Evolutionary conservation across 352 stramenopile genomes (phyloP).

Genomic region (Globisporangium mamillatum): DNA sequence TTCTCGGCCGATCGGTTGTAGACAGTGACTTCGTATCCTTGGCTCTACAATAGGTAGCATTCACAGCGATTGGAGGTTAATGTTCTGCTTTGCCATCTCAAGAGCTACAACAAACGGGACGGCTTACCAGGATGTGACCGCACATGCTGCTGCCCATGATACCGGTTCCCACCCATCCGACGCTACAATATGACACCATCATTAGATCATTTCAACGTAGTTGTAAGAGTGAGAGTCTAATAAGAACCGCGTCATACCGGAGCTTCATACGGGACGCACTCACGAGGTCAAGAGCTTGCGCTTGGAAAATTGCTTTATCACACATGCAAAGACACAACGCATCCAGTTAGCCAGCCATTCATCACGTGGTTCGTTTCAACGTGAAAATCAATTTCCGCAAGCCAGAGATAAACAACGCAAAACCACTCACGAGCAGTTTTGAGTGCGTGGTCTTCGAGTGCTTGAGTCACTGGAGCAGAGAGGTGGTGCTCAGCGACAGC

Average conservation of each 20-base stretch:
- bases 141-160: slow-evolving; percentile 92
- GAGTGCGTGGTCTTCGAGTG: slow-evolving; percentile 54
- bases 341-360: background rate
- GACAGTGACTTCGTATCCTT: slow-evolving; percentile 83
- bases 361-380: background rate
- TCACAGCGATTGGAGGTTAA: background rate
- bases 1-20: slow-evolving; percentile 86
- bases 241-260: slow-evolving; percentile 26
- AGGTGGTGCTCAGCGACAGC: slow-evolving; percentile 28
- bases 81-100: background rate
- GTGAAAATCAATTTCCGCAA: background rate
- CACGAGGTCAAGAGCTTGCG: slow-evolving; percentile 60
- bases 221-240: background rate
- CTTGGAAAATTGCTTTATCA: slow-evolving; percentile 48
- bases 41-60: slow-evolving; percentile 36
- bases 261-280: slow-evolving; percentile 54
- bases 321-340: background rate
- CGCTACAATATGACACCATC: slow-evolving; percentile 25
- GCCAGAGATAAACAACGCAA: background rate
- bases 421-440: slow-evolving; percentile 43
- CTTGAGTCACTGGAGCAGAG: slow-evolving; percentile 21
- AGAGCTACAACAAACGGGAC: background rate
- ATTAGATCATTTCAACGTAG: background rate
- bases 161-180: slow-evolving; percentile 85
- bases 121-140: slow-evolving; percentile 72